A percentile compares a stretch with the other conserved stretches of the same genome.
phyloP scores from a whole-genome alignment of 2,329 filamentous ascomycete species.

The Sporothrix pallida region DNA sequence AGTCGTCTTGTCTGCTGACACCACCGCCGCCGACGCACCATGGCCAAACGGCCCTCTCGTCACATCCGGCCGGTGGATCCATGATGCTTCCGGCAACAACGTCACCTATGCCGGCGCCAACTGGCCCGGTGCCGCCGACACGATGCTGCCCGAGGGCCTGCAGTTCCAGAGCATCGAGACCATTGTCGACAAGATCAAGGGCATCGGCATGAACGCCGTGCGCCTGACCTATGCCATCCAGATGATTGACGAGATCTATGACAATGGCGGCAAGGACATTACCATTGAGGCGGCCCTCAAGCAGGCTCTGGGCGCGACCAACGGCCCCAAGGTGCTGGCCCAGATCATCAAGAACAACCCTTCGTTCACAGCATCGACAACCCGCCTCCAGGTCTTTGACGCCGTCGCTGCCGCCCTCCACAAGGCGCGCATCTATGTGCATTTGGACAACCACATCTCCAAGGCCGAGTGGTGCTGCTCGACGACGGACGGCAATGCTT shows the following conservation, averaged over 20 bases:
- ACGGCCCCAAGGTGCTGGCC: conserved; percentile 57
- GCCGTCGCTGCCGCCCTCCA: conserved; percentile 64
- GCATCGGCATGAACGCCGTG: conserved; percentile 66
- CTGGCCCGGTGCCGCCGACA: conserved; percentile 65
- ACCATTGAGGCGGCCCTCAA: conserved; percentile 45
- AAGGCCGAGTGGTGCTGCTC: conserved; percentile 64
- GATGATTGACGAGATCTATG: conserved; percentile 65
- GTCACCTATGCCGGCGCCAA: conserved; percentile 63
- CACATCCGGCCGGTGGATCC: conserved; percentile 51
- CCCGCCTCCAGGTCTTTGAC: conserved; percentile 64
- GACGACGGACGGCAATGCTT: conserved; percentile 60
- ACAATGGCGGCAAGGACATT: conserved; percentile 55
- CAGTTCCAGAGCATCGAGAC: conserved; percentile 63
- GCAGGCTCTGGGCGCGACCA: conserved; percentile 56
- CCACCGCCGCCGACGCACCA: conserved; percentile 32
- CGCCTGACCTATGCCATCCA: conserved; percentile 68
- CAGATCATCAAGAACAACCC: conserved; percentile 64
- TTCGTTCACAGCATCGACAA: conserved; percentile 59
- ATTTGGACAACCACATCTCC: conserved; percentile 67
- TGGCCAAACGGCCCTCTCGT: conserved; percentile 54
- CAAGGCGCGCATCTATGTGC: conserved; percentile 61
- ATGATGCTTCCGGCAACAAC: conserved; percentile 50
- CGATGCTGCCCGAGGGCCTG: conserved; percentile 70
- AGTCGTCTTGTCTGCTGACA: no score
- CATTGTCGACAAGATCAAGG: conserved; percentile 63